phyloP scores from a whole-genome alignment of 2,329 filamentous ascomycete genomes.

The Apiospora malaysiana region DNA sequence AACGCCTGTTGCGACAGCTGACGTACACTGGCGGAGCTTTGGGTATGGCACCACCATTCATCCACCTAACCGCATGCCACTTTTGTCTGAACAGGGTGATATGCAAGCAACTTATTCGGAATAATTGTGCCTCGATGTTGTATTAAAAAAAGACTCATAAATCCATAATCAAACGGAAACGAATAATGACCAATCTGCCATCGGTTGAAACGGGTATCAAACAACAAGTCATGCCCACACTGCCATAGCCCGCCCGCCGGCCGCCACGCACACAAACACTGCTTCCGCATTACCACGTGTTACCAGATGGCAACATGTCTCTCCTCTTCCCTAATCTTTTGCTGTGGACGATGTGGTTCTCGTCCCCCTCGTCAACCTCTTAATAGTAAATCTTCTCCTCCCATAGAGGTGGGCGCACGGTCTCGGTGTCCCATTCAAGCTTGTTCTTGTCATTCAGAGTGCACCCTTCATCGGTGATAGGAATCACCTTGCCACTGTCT shows the following conservation, averaged over 20 bases:
- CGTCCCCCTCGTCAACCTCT: not conserved
- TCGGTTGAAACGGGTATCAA: constrained; percentile 14
- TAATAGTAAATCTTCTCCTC: constrained; percentile 44
- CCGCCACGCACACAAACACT: not conserved
- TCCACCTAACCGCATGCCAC: not conserved
- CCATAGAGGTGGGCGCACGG: constrained; percentile 41
- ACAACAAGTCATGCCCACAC: constrained; percentile 11
- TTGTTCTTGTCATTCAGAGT: constrained; percentile 71
- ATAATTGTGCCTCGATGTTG: not conserved
- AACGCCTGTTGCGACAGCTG: not conserved
- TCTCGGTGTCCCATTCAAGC: constrained; percentile 41
- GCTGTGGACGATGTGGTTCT: not conserved
- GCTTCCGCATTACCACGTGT: not conserved
- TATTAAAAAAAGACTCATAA: not conserved
- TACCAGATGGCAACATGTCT: not conserved
- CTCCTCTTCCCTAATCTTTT: not conserved
- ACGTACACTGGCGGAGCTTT: not conserved
- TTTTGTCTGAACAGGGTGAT: too few species aligned
- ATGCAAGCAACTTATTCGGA: not conserved
- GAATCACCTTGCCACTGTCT: constrained; percentile 73
- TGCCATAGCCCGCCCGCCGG: not conserved
- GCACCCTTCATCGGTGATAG: constrained; percentile 82
- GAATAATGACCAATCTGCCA: constrained; percentile 5
- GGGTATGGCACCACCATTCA: not conserved
- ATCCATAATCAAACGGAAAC: not conserved